These are phyloP conservation scores for Quercus engelmannii DNA, from an alignment of 306 rosid genomes.

Conservation along the genomic window DNA sequence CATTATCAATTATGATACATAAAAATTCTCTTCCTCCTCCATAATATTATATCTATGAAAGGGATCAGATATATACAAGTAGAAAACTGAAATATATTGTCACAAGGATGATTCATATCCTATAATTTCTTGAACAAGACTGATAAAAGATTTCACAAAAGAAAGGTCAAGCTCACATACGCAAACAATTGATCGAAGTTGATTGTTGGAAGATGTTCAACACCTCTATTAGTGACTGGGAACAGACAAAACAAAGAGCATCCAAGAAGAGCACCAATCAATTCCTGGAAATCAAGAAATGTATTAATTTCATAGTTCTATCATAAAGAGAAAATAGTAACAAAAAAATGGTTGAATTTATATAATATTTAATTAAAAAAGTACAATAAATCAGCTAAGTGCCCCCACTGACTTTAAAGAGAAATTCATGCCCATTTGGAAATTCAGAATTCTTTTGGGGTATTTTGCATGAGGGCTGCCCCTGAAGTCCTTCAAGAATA, in stretches of 20 bases:
- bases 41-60: background rate
- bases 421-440: background rate
- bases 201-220: constrained; percentile 56
- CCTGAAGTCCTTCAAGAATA: background rate
- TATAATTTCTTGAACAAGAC: background rate
- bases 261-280: constrained; percentile 80
- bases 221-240: constrained; percentile 53
- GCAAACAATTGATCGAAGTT: constrained; percentile 75
- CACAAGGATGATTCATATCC: background rate
- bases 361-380: background rate
- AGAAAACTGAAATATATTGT: background rate
- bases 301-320: background rate
- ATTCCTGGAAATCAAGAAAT: constrained; percentile 56
- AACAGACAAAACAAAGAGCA: constrained; percentile 85
- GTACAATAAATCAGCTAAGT: background rate
- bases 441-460: background rate
- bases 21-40: background rate
- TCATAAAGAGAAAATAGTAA: background rate
- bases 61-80: background rate
- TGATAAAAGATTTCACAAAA: background rate
- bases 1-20: background rate
- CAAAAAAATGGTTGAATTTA: background rate
- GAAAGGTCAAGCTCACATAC: constrained; percentile 48
- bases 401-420: background rate
- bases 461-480: background rate